These are phyloP conservation scores for Starmerella etchellsii DNA, from an alignment of 805 yeast species.

Conservation along the genomic window DNA sequence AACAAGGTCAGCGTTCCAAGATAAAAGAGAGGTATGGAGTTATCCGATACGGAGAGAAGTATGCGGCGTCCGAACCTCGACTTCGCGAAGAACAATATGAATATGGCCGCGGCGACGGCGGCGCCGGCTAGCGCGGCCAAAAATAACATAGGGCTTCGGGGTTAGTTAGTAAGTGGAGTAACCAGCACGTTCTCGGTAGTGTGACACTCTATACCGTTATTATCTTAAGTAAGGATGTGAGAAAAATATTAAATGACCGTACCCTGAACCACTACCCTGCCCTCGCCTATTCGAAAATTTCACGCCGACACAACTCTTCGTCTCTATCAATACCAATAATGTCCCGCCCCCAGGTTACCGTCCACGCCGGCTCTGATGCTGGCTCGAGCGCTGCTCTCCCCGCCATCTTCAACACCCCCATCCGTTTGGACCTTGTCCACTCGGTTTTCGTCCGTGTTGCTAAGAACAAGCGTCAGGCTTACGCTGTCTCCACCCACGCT, in stretches of 20 bases:
- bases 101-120: conserved; percentile 1
- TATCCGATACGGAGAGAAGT: conserved; percentile 12
- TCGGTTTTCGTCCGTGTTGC: conserved; percentile 94
- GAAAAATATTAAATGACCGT: too few relatives aligned
- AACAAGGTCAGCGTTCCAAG: conserved; percentile 13
- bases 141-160: not conserved
- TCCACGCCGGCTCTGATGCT: conserved; percentile 80
- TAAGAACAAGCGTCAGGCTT: conserved; percentile 99
- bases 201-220: too few relatives aligned
- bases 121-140: conserved; percentile 1
- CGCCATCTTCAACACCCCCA: conserved; percentile 98
- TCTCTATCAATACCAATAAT: conserved; percentile 4
- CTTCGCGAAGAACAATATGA: conserved; percentile 4
- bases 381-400: conserved; percentile 81
- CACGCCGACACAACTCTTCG: not conserved
- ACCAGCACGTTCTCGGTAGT: too few relatives aligned
- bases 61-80: not conserved
- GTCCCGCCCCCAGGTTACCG: conserved; percentile 94
- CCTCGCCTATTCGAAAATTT: not conserved
- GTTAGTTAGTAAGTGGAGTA: too few relatives aligned
- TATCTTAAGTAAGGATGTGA: too few relatives aligned
- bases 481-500: conserved; percentile 98
- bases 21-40: conserved; percentile 20
- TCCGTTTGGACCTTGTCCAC: conserved; percentile 99
- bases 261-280: too few relatives aligned